Evolutionary conservation across 2,329 filamentous ascomycete genomes (phyloP), one percentile per base, ranked within the genome.

Genomic region (Fusarium clavum): DNA sequence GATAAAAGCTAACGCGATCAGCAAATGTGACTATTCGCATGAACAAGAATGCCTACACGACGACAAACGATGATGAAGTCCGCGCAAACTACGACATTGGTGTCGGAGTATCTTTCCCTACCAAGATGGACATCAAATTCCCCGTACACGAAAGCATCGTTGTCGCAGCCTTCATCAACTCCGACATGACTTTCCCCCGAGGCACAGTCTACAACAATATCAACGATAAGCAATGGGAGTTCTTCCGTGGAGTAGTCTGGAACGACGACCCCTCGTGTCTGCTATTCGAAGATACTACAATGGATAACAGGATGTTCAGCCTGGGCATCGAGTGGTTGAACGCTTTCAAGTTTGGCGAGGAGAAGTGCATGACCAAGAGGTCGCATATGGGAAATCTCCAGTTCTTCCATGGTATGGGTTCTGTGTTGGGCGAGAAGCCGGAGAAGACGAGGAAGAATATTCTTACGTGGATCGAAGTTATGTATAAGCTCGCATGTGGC

Each of bases 201-300:
- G 68, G 67, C 4, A 70, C 68, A 8, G 64, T 62, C n/a, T 70
- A 70, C 18, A 66, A 70, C 25, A 70, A 70, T 14, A 60, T 70
- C 22, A 68, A 70, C 47, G 45, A 63, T 9, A 67, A 68, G 0
- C 43, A 70, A 43, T 70, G 67, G 67, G 69, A 71, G 4, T 71
- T 41, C 4, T 65, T 71, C 10, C 67, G 68, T 0, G 69, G 69
- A 0, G 55, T 71, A 8, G 54, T 71, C 5, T 71, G 69, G 69
- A 71, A 65, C 22, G 69, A 71, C 1, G 69, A 71, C 14, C 69
- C 68, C 3, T 64, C 67, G 3, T 71, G 69, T 20, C 49, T 68
- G 0, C 24, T 71, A 2, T 71, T 71, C 7, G 61, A 68, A 3
- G 61, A 71, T 3, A 20, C 27, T 4, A 30, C 40, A 2, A 53